Evolutionary conservation across 2,329 filamentous ascomycete genomes (phyloP).

Genomic region (Sarocladium kiliense): DNA sequence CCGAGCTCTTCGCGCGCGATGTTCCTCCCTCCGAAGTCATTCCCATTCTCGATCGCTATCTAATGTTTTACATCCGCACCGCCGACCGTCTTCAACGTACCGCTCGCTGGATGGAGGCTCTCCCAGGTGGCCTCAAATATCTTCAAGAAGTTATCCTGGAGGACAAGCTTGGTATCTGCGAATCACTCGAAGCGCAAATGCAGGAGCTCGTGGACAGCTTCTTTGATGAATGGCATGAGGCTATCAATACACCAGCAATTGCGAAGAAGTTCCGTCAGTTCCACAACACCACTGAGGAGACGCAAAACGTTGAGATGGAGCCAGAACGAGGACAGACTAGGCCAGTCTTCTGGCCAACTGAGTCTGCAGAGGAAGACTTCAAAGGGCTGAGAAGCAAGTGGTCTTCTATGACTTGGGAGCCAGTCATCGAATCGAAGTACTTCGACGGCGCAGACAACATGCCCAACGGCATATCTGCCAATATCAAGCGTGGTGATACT

Average conservation of each 20-base stretch:
- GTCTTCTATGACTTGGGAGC: slow-evolving; percentile 65
- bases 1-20: slow-evolving; percentile 79
- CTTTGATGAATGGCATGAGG: slow-evolving; percentile 91
- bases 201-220: slow-evolving; percentile 74
- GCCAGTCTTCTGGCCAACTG: slow-evolving; percentile 73
- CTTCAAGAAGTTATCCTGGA: slow-evolving; percentile 77
- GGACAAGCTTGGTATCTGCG: slow-evolving; percentile 81
- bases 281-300: slow-evolving; percentile 70
- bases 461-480: slow-evolving; percentile 68
- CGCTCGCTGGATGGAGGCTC: slow-evolving; percentile 77
- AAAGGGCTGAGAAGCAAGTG: slow-evolving; percentile 58
- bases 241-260: slow-evolving; percentile 63
- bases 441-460: slow-evolving; percentile 60
- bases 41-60: slow-evolving; percentile 79
- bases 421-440: slow-evolving; percentile 64
- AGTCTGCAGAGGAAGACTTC: slow-evolving; percentile 66
- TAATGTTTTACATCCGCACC: slow-evolving; percentile 91
- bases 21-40: slow-evolving; percentile 78
- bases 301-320: slow-evolving; percentile 65
- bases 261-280: slow-evolving; percentile 75
- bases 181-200: slow-evolving; percentile 84
- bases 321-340: slow-evolving; percentile 67
- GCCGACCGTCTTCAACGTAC: slow-evolving; percentile 87
- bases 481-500: slow-evolving; percentile 81
- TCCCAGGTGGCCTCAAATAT: slow-evolving; percentile 80